Percentiles rank a stretch among this genome's conserved stretches.
These are phyloP conservation scores for Tricharina praecox DNA, from an alignment of 495 filamentous ascomycete species.

Conservation along the genomic window DNA sequence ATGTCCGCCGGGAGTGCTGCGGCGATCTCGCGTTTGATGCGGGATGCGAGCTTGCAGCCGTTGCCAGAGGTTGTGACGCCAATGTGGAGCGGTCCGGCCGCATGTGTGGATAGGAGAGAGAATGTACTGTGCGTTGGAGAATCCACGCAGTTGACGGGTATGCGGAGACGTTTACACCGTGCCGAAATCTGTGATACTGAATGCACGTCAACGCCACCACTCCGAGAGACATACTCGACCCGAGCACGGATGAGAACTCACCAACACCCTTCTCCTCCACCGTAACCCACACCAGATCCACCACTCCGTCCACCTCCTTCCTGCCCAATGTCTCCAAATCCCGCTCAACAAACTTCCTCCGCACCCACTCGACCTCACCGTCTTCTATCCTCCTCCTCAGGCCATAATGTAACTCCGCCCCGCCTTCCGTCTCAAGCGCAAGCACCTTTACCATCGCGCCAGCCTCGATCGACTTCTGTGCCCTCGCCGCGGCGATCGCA, in stretches of 20 bases:
- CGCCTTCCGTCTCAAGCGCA: conserved; percentile 41
- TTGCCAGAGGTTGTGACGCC: conserved; percentile 91
- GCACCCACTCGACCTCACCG: conserved; percentile 54
- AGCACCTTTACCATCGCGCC: conserved; percentile 78
- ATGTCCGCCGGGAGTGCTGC: conserved; percentile 60
- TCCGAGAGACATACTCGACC: conserved; percentile 1
- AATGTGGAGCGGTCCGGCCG: conserved; percentile 82
- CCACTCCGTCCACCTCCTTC: conserved; percentile 57
- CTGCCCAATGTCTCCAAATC: conserved; percentile 64
- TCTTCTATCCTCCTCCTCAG: conserved; percentile 56
- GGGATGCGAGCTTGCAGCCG: conserved; percentile 82
- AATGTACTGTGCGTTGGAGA: conserved; percentile 70
- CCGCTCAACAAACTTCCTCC: conserved; percentile 49
- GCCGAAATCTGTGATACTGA: conserved; percentile 44
- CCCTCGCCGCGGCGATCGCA: conserved; percentile 68
- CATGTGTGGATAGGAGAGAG: conserved; percentile 70
- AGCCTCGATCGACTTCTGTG: conserved; percentile 61
- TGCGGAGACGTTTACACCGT: conserved; percentile 59
- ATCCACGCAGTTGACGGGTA: conserved; percentile 87
- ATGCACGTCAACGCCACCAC: neutral
- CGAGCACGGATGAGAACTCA: conserved; percentile 27
- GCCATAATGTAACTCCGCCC: conserved; percentile 50
- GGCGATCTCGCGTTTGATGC: conserved; percentile 78
- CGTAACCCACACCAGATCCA: conserved; percentile 88
- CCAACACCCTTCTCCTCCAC: conserved; percentile 10